Percentiles rank a stretch among this genome's conserved stretches.
These are phyloP conservation scores for Paramecium tetraurelia DNA, from an alignment of 73 alveolate genomes.

Conservation along the genomic window DNA sequence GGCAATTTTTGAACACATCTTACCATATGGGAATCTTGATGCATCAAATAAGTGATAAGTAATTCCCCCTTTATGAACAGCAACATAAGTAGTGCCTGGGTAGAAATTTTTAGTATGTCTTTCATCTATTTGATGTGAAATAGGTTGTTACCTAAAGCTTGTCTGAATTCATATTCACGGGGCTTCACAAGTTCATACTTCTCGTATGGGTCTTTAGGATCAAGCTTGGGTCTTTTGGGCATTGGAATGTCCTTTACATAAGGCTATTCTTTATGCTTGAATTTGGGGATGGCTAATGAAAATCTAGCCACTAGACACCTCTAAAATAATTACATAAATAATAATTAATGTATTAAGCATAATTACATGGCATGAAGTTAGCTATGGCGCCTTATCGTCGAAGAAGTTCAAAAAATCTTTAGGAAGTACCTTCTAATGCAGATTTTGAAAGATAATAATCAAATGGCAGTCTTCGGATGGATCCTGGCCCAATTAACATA, in stretches of 20 bases:
- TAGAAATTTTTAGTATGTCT: neutral
- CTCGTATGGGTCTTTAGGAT: conserved; percentile 43
- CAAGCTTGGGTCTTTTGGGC: conserved; percentile 21
- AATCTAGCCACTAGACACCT: neutral
- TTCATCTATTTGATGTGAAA: neutral
- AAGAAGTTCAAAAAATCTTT: neutral
- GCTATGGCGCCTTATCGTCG: neutral
- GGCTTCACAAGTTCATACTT: neutral
- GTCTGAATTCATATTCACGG: conserved; percentile 15
- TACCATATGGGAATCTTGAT: conserved; percentile 43
- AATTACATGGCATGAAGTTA: neutral
- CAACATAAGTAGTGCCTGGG: conserved; percentile 34
- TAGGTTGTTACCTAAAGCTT: neutral
- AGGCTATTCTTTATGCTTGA: neutral
- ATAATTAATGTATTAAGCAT: neutral
- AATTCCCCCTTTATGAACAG: conserved; percentile 15
- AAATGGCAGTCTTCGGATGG: neutral
- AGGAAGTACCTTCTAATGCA: neutral
- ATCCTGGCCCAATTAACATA: neutral
- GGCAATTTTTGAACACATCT: conserved; percentile 12
- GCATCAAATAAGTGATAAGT: conserved; percentile 52
- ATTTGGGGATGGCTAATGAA: conserved; percentile 15
- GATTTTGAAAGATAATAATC: neutral
- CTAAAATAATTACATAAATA: neutral
- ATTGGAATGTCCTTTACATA: neutral